phyloP scores from a whole-genome alignment of 371 early-diverging fungal species.

The Mucor velutinosus region DNA sequence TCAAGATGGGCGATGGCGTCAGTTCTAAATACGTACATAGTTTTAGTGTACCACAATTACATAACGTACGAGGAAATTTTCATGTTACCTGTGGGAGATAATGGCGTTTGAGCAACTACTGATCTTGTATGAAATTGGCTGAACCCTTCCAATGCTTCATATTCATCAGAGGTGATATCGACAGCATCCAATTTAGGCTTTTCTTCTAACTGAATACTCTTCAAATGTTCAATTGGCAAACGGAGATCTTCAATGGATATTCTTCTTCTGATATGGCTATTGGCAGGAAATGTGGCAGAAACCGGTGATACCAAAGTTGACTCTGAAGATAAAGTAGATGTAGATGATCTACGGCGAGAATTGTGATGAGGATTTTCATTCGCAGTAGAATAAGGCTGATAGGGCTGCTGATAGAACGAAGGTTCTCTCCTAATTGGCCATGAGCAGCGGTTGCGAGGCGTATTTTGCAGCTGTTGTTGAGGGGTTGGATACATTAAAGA shows the following conservation, averaged over 20 bases:
- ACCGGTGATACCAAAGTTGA: conserved; percentile 7
- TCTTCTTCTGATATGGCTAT: conserved; percentile 13
- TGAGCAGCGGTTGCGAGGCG: conserved; percentile 20
- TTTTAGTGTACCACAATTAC: background rate
- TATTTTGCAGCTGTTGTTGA: background rate
- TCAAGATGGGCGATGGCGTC: conserved; percentile 9
- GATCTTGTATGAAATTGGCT: conserved; percentile 29
- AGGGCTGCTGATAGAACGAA: background rate
- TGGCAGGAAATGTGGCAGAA: conserved; percentile 3
- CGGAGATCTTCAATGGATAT: conserved; percentile 29
- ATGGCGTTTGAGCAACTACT: background rate
- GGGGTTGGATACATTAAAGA: background rate
- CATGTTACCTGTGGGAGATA: background rate
- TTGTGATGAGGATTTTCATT: background rate
- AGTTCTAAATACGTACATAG: background rate
- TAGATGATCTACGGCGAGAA: conserved; percentile 14
- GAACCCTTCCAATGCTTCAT: conserved; percentile 50
- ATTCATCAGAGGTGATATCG: conserved; percentile 46
- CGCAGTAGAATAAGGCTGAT: background rate
- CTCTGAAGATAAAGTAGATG: conserved; percentile 17
- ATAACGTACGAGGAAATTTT: background rate
- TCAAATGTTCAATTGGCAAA: conserved; percentile 23
- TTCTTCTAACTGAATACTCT: conserved; percentile 17
- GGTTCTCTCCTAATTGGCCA: conserved; percentile 22
- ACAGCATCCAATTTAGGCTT: conserved; percentile 13